These are phyloP conservation scores for Pseudocercospora fijiensis DNA, from an alignment of 2,329 filamentous ascomycete species.

Conservation along the genomic window DNA sequence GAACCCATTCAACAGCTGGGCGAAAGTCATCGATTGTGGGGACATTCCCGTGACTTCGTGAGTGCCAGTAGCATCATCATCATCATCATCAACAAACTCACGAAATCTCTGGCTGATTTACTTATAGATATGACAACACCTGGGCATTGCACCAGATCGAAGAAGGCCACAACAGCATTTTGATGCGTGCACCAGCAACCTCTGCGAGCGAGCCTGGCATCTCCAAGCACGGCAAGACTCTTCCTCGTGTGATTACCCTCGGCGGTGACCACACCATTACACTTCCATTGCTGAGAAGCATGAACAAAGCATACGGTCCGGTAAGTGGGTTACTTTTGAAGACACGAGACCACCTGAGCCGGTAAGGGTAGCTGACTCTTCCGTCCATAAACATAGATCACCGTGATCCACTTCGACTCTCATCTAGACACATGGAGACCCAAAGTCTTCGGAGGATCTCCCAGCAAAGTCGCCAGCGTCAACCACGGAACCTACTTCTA, in stretches of 20 bases:
- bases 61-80: constrained; percentile 34
- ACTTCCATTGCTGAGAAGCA: constrained; percentile 55
- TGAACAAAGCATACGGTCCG: constrained; percentile 65
- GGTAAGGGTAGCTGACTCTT: neutral
- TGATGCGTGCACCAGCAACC: constrained; percentile 69
- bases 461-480: constrained; percentile 71
- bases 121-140: constrained; percentile 71
- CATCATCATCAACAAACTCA: neutral
- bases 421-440: constrained; percentile 67
- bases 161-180: constrained; percentile 73
- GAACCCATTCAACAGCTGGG: constrained; percentile 27
- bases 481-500: constrained; percentile 89
- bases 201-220: constrained; percentile 66
- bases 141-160: constrained; percentile 83
- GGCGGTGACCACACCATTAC: constrained; percentile 63
- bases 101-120: neutral
- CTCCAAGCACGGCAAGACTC: constrained; percentile 69
- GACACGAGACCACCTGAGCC: neutral
- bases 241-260: constrained; percentile 78
- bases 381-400: constrained; percentile 44
- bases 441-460: constrained; percentile 82
- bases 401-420: constrained; percentile 63
- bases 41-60: constrained; percentile 86
- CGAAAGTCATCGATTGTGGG: constrained; percentile 77
- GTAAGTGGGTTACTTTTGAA: neutral